Percentiles rank a stretch among this genome's conserved stretches.
These are phyloP conservation scores for Lupinus albus DNA, from an alignment of 306 rosid genomes.

Conservation along the genomic window DNA sequence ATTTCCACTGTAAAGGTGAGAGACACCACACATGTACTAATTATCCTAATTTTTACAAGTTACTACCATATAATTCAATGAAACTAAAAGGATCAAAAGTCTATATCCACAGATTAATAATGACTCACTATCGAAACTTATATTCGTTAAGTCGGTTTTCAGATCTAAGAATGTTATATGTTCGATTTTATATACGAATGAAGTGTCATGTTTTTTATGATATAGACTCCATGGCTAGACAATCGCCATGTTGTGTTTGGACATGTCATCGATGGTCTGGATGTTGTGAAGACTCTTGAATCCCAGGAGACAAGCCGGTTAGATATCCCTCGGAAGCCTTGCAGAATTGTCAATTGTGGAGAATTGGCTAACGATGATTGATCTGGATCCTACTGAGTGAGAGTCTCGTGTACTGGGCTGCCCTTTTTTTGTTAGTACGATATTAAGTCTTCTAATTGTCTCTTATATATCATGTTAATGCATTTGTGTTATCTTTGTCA, in stretches of 20 bases:
- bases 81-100: conserved; percentile 3
- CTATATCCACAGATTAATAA: neutral
- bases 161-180: neutral
- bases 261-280: conserved; percentile 76
- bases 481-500: conserved; percentile 20
- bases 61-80: neutral
- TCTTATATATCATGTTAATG: conserved; percentile 14
- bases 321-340: conserved; percentile 72
- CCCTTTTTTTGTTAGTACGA: conserved; percentile 10
- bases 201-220: conserved; percentile 39
- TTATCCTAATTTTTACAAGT: neutral
- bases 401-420: too few species aligned
- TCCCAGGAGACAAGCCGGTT: conserved; percentile 78
- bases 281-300: conserved; percentile 70
- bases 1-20: conserved; percentile 86
- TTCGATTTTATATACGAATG: conserved; percentile 4
- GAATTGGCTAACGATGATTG: conserved; percentile 65
- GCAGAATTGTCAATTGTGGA: conserved; percentile 78
- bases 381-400: conserved; percentile 40
- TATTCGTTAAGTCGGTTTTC: conserved; percentile 21
- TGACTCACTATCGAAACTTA: neutral
- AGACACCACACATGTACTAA: conserved; percentile 27
- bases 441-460: conserved; percentile 23
- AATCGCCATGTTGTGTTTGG: conserved; percentile 89
- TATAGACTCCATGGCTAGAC: conserved; percentile 95